These are phyloP conservation scores for Arctium lappa DNA, from an alignment of 129 eudicot species.

Conservation along the genomic window DNA sequence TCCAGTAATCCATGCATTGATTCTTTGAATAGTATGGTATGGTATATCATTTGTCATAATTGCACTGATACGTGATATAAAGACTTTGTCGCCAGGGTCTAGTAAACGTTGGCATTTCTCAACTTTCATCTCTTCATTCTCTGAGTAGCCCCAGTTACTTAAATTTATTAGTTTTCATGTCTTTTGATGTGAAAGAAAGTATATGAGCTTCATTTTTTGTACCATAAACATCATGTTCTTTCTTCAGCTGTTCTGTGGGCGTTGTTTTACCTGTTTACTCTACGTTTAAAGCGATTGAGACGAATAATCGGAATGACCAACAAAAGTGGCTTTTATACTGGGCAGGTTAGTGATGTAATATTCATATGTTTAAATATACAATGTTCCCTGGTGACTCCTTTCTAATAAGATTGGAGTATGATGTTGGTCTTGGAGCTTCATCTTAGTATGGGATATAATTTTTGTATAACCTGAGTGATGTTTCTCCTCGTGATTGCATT, in stretches of 20 bases:
- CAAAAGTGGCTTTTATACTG: constrained; percentile 84
- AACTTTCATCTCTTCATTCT: background rate
- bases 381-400: background rate
- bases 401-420: background rate
- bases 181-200: background rate
- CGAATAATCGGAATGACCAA: constrained; percentile 56
- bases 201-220: background rate
- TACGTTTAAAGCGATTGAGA: constrained; percentile 83
- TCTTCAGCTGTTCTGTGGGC: constrained; percentile 83
- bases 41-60: background rate
- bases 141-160: background rate
- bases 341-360: constrained; percentile 78
- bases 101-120: background rate
- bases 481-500: background rate
- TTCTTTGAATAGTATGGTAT: background rate
- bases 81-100: background rate
- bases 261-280: constrained; percentile 79
- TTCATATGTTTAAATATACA: background rate
- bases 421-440: background rate
- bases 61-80: background rate
- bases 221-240: constrained; percentile 8
- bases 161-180: background rate
- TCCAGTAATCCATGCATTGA: background rate
- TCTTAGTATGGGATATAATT: background rate
- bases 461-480: background rate